phyloP scores from a whole-genome alignment of 179 eudicot species.

The Heliamphora pulchella region DNA sequence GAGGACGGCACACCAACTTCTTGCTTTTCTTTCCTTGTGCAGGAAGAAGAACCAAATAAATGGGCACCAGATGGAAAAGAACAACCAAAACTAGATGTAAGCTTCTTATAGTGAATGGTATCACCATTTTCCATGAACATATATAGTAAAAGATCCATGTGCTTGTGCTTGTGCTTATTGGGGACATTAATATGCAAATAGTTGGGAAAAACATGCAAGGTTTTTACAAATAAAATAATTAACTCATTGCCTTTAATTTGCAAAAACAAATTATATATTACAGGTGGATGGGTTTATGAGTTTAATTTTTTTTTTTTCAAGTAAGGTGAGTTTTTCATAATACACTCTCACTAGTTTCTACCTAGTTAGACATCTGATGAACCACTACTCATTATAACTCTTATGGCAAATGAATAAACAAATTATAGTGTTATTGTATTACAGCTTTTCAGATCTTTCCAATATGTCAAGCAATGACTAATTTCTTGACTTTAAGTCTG shows the following conservation, averaged over 20 bases:
- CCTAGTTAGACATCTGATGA: not conserved
- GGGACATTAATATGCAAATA: not conserved
- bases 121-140: not conserved
- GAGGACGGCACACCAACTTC: not conserved
- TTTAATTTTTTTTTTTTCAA: not conserved
- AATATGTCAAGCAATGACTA: not conserved
- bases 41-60: constrained; percentile 12
- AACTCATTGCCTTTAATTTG: not conserved
- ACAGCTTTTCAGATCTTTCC: not conserved
- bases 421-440: not conserved
- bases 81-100: constrained; percentile 12
- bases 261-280: not conserved
- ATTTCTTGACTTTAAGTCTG: not conserved
- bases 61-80: constrained; percentile 4
- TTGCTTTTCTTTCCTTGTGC: constrained; percentile 12
- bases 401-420: not conserved
- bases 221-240: not conserved
- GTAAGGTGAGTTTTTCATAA: not conserved
- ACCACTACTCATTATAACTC: not conserved
- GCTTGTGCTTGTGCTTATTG: not conserved
- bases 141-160: not conserved
- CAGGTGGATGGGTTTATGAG: not conserved
- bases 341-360: not conserved
- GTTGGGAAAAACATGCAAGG: not conserved
- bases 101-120: not conserved